phyloP scores from a whole-genome alignment of 192 early-diverging fungal genomes.

The Allomyces macrogynus region DNA sequence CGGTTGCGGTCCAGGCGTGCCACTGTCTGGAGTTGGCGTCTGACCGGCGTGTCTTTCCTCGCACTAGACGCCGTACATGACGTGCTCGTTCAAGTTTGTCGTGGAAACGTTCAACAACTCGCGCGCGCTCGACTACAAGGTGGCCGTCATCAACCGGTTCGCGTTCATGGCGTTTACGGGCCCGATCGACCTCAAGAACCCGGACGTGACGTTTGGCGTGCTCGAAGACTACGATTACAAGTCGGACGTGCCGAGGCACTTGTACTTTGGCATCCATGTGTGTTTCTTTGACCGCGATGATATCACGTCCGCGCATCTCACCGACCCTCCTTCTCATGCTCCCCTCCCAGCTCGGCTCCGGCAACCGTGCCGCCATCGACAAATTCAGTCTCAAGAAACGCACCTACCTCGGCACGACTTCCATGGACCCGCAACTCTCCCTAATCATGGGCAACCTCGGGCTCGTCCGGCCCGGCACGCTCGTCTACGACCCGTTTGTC shows the following conservation, averaged over 20 bases:
- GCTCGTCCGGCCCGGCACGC: slow-evolving; percentile 41
- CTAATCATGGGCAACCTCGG: slow-evolving; percentile 93
- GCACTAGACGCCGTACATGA: slow-evolving; percentile 22
- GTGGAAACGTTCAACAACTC: slow-evolving; percentile 59
- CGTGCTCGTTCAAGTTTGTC: slow-evolving; percentile 48
- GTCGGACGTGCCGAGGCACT: slow-evolving; percentile 6
- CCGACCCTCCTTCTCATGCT: neutral
- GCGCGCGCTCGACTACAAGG: slow-evolving; percentile 46
- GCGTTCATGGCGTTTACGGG: slow-evolving; percentile 69
- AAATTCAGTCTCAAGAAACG: slow-evolving; percentile 88
- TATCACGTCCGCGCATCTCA: neutral
- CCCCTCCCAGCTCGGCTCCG: slow-evolving; percentile 4
- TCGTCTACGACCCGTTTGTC: slow-evolving; percentile 91
- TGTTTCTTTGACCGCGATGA: too few species aligned
- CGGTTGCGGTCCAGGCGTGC: neutral
- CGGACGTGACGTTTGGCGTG: slow-evolving; percentile 50
- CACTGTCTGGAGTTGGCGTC: neutral
- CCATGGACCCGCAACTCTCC: slow-evolving; percentile 96
- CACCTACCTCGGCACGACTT: slow-evolving; percentile 82
- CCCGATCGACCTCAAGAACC: slow-evolving; percentile 58
- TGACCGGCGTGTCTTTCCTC: neutral
- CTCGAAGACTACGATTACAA: slow-evolving; percentile 45
- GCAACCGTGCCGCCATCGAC: slow-evolving; percentile 51
- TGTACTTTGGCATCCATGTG: slow-evolving; percentile 7
- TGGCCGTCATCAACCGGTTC: slow-evolving; percentile 62